Evolutionary conservation across 2,329 filamentous ascomycete species (phyloP).

Genomic region (Neonectria punicea): DNA sequence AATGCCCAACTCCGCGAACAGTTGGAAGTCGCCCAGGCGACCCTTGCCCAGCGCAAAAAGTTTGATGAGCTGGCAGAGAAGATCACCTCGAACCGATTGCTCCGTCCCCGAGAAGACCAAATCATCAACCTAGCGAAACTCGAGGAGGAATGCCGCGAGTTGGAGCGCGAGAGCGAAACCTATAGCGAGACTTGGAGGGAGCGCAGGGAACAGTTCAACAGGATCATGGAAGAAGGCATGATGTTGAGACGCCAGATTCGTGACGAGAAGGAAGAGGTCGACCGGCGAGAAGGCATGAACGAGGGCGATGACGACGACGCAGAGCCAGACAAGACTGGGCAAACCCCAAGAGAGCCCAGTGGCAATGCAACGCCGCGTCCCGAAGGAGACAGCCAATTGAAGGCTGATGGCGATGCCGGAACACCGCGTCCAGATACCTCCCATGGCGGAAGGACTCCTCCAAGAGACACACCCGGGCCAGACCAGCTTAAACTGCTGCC

Average conservation of each 20-base stretch:
- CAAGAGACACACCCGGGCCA: constrained; percentile 43
- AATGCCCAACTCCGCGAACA: constrained; percentile 78
- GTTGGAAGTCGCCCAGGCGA: constrained; percentile 79
- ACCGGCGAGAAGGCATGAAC: constrained; percentile 84
- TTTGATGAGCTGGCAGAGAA: constrained; percentile 91
- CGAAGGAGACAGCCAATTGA: constrained; percentile 52
- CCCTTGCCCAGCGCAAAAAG: constrained; percentile 80
- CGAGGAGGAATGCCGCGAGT: constrained; percentile 86
- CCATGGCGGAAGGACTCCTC: constrained; percentile 48
- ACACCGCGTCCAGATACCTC: constrained; percentile 42
- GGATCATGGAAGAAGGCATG: constrained; percentile 92
- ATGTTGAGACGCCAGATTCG: constrained; percentile 85
- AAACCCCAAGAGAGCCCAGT: constrained; percentile 62
- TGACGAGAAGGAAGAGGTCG: constrained; percentile 95
- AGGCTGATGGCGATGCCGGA: constrained; percentile 43
- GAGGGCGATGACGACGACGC: constrained; percentile 72
- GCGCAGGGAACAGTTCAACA: constrained; percentile 84
- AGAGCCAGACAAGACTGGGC: constrained; percentile 57
- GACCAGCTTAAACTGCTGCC: constrained; percentile 41
- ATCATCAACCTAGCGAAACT: constrained; percentile 80
- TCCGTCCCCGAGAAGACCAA: constrained; percentile 88
- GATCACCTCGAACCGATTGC: constrained; percentile 82
- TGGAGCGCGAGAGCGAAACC: constrained; percentile 84
- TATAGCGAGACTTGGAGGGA: constrained; percentile 88
- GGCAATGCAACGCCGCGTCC: constrained; percentile 62